These are phyloP conservation scores for Clarireedia paspali DNA, from an alignment of 2,329 filamentous ascomycete genomes.

Conservation along the genomic window DNA sequence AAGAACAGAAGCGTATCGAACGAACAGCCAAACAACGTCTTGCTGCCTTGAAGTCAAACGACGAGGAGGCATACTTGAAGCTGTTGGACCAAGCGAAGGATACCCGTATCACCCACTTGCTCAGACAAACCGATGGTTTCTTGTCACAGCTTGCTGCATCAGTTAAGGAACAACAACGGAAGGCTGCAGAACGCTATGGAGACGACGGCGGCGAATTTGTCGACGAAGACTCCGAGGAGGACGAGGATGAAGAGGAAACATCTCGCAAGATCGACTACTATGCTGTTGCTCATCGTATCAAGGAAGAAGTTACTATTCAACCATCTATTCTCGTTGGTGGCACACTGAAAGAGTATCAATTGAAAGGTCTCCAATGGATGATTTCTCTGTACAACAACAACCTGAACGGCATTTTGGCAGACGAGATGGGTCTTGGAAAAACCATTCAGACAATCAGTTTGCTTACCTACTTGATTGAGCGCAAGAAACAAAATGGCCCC, in stretches of 20 bases:
- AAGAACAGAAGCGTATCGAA: constrained; percentile 98
- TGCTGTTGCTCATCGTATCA: constrained; percentile 90
- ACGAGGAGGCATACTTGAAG: constrained; percentile 98
- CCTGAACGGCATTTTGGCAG: constrained; percentile 94
- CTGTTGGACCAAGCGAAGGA: constrained; percentile 97
- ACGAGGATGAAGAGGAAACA: constrained; percentile 60
- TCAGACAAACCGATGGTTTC: constrained; percentile 96
- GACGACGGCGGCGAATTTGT: constrained; percentile 43
- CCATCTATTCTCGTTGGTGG: constrained; percentile 85
- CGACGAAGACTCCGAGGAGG: constrained; percentile 55
- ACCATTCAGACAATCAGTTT: constrained; percentile 98
- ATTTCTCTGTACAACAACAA: constrained; percentile 99
- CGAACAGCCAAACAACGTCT: constrained; percentile 98
- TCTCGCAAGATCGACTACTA: constrained; percentile 95
- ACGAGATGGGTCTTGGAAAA: constrained; percentile 99
- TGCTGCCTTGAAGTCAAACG: constrained; percentile 95
- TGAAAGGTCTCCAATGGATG: constrained; percentile 99
- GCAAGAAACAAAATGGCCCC: constrained; percentile 83
- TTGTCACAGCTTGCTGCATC: constrained; percentile 90
- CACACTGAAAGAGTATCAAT: constrained; percentile 89
- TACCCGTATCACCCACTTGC: constrained; percentile 94
- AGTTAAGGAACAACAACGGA: constrained; percentile 88
- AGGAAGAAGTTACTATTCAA: constrained; percentile 82
- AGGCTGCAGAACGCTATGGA: constrained; percentile 71
- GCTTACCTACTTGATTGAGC: constrained; percentile 94